Evolutionary conservation across 1,284 basidiomycete species (phyloP), one percentile per base, ranked within the genome.

Genomic region (Ustilago sp.): DNA sequence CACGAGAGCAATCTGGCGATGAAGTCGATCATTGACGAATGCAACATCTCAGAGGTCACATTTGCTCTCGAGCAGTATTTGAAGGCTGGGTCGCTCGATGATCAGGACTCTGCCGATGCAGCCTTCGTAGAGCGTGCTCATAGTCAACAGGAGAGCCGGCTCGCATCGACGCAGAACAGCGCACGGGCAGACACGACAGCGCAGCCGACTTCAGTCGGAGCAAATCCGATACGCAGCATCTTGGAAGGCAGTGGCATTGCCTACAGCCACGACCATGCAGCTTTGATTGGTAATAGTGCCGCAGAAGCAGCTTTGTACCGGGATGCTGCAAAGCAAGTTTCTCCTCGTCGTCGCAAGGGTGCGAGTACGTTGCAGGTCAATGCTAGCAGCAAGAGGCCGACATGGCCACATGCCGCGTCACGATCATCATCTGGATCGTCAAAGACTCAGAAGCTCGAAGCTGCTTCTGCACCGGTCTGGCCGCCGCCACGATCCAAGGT

Each of bases 1-100:
- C 91, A 93, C 68, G 92, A 93, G 85, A 89, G 68, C 32, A 64
- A 60, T 11, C 36, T 68, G 56, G 69, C 69, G 35, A 79, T 75
- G 55, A 77, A 80, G 61, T 58, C 63, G 23, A 69, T 80, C 53
- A 80, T 80, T 38, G 75, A 80, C 54, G 72, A 75, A 39, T 79
- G 79, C 64, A 77, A 80, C 41, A 70, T 79, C 12, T 62, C 65
- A 8, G 73, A 80, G 47, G 66, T 75, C 28, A 64, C 65, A 3
- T 75, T 64, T n/a, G 68, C 69, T 13, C 53, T 72, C 17, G 59
- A 75, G 38, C 52, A 62, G 34, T 71, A 63, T n/a, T 53, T 71
- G 31, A 56, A 68, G 19, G 51, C 56, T 23, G 61, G 58, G 13
- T 48, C 59, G 23, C 45, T 62, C 2, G 59, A 57, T 13, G 74